These are phyloP conservation scores for Infundibulicybe gibba DNA, from an alignment of 768 basidiomycete genomes.

Conservation along the genomic window DNA sequence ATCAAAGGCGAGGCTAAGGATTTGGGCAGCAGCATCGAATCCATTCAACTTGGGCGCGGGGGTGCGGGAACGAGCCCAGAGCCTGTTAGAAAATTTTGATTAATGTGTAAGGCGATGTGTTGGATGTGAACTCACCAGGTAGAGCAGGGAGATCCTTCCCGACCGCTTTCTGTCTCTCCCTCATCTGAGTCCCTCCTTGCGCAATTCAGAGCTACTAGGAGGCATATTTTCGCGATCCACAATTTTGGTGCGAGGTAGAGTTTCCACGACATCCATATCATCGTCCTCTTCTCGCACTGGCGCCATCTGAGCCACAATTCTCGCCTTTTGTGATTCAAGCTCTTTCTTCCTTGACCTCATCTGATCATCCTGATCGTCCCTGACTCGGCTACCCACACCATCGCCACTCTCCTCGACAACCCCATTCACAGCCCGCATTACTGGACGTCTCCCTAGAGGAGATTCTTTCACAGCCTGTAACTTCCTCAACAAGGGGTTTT, in stretches of 20 bases:
- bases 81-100: too few relatives aligned
- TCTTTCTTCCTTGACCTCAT: conserved; percentile 57
- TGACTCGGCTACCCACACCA: conserved; percentile 20
- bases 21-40: conserved; percentile 62
- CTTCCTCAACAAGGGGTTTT: conserved; percentile 47
- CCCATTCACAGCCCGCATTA: conserved; percentile 38
- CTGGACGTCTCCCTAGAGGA: conserved; percentile 44
- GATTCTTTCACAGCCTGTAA: conserved; percentile 57
- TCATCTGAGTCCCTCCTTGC: not conserved
- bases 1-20: conserved; percentile 59
- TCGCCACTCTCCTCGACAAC: conserved; percentile 35
- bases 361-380: conserved; percentile 26
- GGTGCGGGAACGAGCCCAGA: conserved; percentile 11
- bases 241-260: conserved; percentile 11
- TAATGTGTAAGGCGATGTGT: too few relatives aligned
- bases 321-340: conserved; percentile 86
- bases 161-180: not conserved
- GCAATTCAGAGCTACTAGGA: not conserved
- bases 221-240: conserved; percentile 15
- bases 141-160: not conserved
- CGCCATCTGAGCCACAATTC: conserved; percentile 93
- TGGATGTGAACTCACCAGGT: not conserved
- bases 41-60: conserved; percentile 35
- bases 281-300: conserved; percentile 48
- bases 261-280: conserved; percentile 23